These are phyloP conservation scores for Geotrichum fermentans DNA, from an alignment of 1,139 yeast species.

Conservation along the genomic window DNA sequence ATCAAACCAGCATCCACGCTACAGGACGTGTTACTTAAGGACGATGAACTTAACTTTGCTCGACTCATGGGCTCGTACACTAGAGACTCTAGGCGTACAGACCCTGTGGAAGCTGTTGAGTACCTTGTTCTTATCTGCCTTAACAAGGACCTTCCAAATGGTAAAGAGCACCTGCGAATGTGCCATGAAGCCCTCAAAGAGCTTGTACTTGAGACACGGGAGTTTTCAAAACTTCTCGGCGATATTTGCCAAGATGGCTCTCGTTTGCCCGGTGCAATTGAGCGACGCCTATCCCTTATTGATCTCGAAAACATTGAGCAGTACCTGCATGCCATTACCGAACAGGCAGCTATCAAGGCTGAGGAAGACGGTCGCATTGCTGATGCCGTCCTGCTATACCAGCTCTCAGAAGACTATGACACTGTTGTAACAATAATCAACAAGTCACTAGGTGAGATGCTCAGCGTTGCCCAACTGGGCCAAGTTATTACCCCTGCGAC, in stretches of 20 bases:
- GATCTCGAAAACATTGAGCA: slow-evolving; percentile 51
- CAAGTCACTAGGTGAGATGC: slow-evolving; percentile 70
- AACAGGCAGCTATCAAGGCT: slow-evolving; percentile 79
- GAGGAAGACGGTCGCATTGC: slow-evolving; percentile 87
- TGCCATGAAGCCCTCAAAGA: slow-evolving; percentile 82
- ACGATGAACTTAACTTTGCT: slow-evolving; percentile 35
- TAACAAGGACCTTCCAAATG: slow-evolving; percentile 34
- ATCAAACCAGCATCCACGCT: slow-evolving; percentile 46
- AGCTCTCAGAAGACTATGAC: slow-evolving; percentile 82
- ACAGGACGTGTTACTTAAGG: slow-evolving; percentile 29
- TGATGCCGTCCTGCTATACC: slow-evolving; percentile 82
- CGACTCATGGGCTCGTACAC: slow-evolving; percentile 49
- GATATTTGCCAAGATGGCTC: slow-evolving; percentile 72
- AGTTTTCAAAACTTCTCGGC: slow-evolving; percentile 75
- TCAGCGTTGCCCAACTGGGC: slow-evolving; percentile 69
- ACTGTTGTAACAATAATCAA: slow-evolving; percentile 80
- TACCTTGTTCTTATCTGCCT: slow-evolving; percentile 71
- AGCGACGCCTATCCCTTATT: slow-evolving; percentile 65
- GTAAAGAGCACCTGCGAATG: slow-evolving; percentile 41
- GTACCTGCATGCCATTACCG: slow-evolving; percentile 66
- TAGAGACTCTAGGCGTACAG: slow-evolving; percentile 73
- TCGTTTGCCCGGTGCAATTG: slow-evolving; percentile 79
- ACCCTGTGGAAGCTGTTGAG: slow-evolving; percentile 88
- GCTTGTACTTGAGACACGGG: slow-evolving; percentile 79
- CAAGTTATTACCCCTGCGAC: slow-evolving; percentile 45